phyloP scores from a whole-genome alignment of 805 yeast species.

The fission yeast (Schizosaccharomyces pombe) region DNA sequence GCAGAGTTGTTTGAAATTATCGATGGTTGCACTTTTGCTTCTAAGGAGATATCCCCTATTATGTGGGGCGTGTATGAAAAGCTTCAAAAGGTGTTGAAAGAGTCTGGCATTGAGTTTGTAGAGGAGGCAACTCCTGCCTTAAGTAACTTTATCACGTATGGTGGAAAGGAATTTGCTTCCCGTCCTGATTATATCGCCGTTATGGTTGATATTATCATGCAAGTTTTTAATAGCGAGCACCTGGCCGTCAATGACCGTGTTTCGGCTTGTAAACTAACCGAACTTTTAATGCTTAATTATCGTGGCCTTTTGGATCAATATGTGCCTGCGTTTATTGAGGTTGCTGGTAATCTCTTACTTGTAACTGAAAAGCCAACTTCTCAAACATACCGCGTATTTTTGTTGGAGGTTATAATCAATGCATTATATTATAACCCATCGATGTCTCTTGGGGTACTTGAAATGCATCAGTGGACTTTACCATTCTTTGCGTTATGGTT shows the following conservation, averaged over 20 bases:
- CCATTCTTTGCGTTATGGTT: constrained; percentile 47
- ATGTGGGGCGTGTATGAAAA: constrained; percentile 53
- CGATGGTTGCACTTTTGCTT: constrained; percentile 38
- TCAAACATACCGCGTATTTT: constrained; percentile 20
- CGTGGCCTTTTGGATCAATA: constrained; percentile 24
- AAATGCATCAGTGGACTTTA: constrained; percentile 22
- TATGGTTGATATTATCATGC: constrained; percentile 26
- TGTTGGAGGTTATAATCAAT: constrained; percentile 40
- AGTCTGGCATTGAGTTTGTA: constrained; percentile 32
- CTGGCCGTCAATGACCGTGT: constrained; percentile 35
- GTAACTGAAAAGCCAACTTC: constrained; percentile 14
- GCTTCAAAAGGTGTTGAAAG: constrained; percentile 20
- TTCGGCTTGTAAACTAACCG: constrained; percentile 38
- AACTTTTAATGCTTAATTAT: constrained; percentile 37
- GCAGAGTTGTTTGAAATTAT: constrained; percentile 59
- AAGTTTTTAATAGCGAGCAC: constrained; percentile 17
- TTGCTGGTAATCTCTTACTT: constrained; percentile 21
- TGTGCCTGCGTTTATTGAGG: constrained; percentile 23
- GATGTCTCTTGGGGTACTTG: constrained; percentile 28
- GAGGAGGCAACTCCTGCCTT: constrained; percentile 58
- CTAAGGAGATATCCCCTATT: constrained; percentile 35
- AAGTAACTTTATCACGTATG: constrained; percentile 48
- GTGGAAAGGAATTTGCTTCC: constrained; percentile 25
- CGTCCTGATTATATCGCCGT: constrained; percentile 27
- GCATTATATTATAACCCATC: constrained; percentile 38